Percentiles rank a stretch among this genome's conserved stretches.
phyloP scores from a whole-genome alignment of 2,329 filamentous ascomycete genomes.

The Furcasterigmium furcatum region DNA sequence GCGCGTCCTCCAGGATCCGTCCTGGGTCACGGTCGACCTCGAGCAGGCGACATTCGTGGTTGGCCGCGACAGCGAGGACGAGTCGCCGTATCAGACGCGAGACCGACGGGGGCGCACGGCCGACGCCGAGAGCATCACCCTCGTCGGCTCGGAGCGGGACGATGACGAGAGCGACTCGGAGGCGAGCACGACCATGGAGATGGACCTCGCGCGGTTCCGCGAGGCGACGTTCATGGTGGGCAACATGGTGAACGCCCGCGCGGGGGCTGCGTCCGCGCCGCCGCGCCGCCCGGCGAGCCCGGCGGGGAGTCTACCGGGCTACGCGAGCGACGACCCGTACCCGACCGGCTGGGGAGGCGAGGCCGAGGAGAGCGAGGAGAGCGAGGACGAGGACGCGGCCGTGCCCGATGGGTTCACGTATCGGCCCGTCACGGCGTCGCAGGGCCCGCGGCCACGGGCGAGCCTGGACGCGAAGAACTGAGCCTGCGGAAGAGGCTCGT shows the following conservation, averaged over 20 bases:
- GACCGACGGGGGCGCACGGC: not conserved
- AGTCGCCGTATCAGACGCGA: not conserved
- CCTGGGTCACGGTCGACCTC: not conserved
- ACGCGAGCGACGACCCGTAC: slow-evolving; percentile 2
- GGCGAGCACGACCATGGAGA: slow-evolving; percentile 3
- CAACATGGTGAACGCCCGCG: not conserved
- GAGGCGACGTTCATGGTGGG: not conserved
- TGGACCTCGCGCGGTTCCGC: slow-evolving; percentile 1
- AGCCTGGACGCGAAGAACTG: not conserved
- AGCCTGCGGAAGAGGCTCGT: not conserved
- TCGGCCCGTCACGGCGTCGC: not conserved
- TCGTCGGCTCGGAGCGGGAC: slow-evolving; percentile 1
- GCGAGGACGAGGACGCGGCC: not conserved
- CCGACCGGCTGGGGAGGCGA: not conserved
- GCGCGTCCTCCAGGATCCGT: too few species aligned
- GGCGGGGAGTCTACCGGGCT: not conserved
- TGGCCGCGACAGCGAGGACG: not conserved
- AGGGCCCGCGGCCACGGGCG: too few species aligned
- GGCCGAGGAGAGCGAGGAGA: not conserved
- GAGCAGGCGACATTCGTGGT: not conserved
- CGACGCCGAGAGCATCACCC: slow-evolving; percentile 2
- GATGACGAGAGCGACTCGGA: not conserved
- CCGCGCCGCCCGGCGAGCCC: not conserved
- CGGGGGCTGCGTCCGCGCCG: not conserved
- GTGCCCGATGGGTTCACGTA: not conserved